phyloP scores from a whole-genome alignment of 352 stramenopile genomes.

The Phytophthora europaea region DNA sequence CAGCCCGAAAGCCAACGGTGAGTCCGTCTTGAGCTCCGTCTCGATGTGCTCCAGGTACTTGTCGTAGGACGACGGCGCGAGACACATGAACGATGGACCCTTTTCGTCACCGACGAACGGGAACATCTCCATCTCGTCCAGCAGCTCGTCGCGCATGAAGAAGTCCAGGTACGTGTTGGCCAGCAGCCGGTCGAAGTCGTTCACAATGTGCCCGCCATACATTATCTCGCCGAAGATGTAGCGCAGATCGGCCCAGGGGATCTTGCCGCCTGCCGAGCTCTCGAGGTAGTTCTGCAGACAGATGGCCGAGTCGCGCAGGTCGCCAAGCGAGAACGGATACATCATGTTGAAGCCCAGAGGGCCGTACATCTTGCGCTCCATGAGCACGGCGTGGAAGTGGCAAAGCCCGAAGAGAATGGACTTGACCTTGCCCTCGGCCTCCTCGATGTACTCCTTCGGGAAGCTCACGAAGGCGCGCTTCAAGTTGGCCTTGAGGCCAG shows the following conservation, averaged over 20 bases:
- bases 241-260: conserved; percentile 97
- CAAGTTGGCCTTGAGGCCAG: conserved; percentile 96
- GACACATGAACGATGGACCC: conserved; percentile 93
- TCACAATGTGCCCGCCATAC: conserved; percentile 97
- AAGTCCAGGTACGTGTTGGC: conserved; percentile 98
- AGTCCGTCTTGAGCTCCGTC: conserved; percentile 96
- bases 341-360: conserved; percentile 99
- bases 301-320: conserved; percentile 96
- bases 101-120: conserved; percentile 98
- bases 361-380: conserved; percentile 98
- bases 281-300: conserved; percentile 98
- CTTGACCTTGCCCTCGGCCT: conserved; percentile 96
- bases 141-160: conserved; percentile 98
- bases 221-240: conserved; percentile 98
- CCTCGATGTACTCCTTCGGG: conserved; percentile 96
- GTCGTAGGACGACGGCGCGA: conserved; percentile 97
- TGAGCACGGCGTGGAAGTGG: conserved; percentile 98
- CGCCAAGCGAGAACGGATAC: conserved; percentile 97
- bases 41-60: conserved; percentile 99
- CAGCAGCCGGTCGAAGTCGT: conserved; percentile 96
- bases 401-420: conserved; percentile 98
- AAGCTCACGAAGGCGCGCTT: conserved; percentile 98
- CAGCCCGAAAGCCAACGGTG: conserved; percentile 97
- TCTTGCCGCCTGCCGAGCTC: conserved; percentile 94
- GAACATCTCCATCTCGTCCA: conserved; percentile 99